Evolutionary conservation across 257 asterid species (phyloP).

Genomic region (Solanum stenotomum): DNA sequence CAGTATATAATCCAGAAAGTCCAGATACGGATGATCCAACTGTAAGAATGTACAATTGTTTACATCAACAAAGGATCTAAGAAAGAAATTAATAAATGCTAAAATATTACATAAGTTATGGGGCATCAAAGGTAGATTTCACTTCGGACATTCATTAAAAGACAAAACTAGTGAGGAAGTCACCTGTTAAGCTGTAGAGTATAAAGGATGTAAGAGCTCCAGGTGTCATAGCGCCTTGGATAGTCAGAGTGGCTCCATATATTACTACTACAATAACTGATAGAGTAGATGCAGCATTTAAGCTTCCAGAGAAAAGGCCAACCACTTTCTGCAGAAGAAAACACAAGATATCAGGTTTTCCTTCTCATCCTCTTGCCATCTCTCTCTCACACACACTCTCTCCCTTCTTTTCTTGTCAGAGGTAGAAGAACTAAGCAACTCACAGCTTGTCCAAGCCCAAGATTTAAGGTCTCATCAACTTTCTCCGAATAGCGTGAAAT

Average conservation of each 20-base stretch:
- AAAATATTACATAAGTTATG: not conserved
- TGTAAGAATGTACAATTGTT: slow-evolving; percentile 18
- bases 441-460: slow-evolving; percentile 81
- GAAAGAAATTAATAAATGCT: not conserved
- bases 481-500: slow-evolving; percentile 68
- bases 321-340: slow-evolving; percentile 44
- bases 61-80: slow-evolving; percentile 5
- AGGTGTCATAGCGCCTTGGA: slow-evolving; percentile 69
- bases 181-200: slow-evolving; percentile 82
- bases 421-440: slow-evolving; percentile 21
- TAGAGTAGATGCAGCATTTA: slow-evolving; percentile 70
- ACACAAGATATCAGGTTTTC: slow-evolving; percentile 4
- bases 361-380: not conserved
- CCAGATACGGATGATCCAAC: slow-evolving; percentile 74
- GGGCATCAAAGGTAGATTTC: not conserved
- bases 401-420: not conserved
- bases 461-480: slow-evolving; percentile 74
- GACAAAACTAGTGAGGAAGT: not conserved
- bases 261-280: slow-evolving; percentile 79
- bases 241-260: slow-evolving; percentile 67
- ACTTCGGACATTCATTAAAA: not conserved
- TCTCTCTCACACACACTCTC: not conserved
- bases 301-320: slow-evolving; percentile 70
- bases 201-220: slow-evolving; percentile 84
- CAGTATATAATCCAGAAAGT: slow-evolving; percentile 59